Evolutionary conservation across 225 moss, liverwort and hornwort species (phyloP).

Genomic region (Thuidium tamariscinum): DNA sequence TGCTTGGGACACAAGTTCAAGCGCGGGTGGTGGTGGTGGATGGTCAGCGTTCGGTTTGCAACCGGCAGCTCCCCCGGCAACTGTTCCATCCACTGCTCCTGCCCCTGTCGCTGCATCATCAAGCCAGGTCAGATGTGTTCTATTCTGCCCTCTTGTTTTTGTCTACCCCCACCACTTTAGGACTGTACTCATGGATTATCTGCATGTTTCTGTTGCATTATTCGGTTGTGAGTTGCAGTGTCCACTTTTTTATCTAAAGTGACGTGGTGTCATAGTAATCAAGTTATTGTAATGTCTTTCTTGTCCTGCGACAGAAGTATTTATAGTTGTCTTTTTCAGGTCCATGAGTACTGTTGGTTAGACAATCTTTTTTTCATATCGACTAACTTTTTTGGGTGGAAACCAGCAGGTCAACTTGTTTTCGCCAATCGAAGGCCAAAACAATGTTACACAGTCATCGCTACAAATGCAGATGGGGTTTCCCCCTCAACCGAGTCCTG

Average conservation of each 20-base stretch:
- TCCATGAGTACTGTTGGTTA: background rate
- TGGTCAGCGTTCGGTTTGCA: slow-evolving; percentile 35
- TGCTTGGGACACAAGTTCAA: slow-evolving; percentile 15
- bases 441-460: background rate
- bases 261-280: background rate
- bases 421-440: background rate
- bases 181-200: background rate
- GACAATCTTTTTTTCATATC: background rate
- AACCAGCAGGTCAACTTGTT: slow-evolving; percentile 13
- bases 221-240: background rate
- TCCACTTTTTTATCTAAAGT: background rate
- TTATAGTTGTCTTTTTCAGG: background rate
- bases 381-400: background rate
- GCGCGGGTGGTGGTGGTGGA: background rate
- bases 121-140: slow-evolving; percentile 10
- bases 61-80: background rate
- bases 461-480: slow-evolving; percentile 2
- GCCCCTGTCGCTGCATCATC: background rate
- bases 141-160: background rate
- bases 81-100: background rate
- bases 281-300: background rate
- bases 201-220: background rate
- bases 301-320: background rate
- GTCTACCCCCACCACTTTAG: background rate
- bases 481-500: slow-evolving; percentile 6